Evolutionary conservation across 768 basidiomycete genomes (phyloP).

Genomic region (Tulasnella sp.): DNA sequence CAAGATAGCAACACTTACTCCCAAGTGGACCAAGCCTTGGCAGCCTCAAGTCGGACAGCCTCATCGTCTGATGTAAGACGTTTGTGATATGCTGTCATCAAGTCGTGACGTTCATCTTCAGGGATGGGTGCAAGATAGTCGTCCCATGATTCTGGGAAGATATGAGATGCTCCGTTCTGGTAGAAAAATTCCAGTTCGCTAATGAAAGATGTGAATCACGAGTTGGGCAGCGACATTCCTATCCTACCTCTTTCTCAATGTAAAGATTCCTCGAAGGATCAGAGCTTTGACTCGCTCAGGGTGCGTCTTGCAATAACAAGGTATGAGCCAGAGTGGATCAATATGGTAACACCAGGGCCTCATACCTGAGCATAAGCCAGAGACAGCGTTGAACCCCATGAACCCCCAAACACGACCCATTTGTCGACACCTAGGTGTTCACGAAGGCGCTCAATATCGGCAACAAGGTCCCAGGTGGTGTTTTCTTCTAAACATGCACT

Average conservation of each 20-base stretch:
- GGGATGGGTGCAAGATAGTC: slow-evolving; percentile 73
- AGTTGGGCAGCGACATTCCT: not conserved
- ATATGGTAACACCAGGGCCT: slow-evolving; percentile 9
- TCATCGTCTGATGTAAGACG: slow-evolving; percentile 64
- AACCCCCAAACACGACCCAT: slow-evolving; percentile 93
- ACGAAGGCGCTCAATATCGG: slow-evolving; percentile 74
- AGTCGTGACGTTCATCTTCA: slow-evolving; percentile 60
- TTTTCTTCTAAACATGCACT: slow-evolving; percentile 68
- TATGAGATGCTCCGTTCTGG: slow-evolving; percentile 40
- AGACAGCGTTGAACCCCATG: slow-evolving; percentile 85
- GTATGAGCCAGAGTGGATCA: not conserved
- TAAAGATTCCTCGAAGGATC: slow-evolving; percentile 76
- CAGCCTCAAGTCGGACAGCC: slow-evolving; percentile 48
- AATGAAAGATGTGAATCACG: not conserved
- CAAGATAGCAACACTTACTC: slow-evolving; percentile 42
- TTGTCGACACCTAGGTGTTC: slow-evolving; percentile 62
- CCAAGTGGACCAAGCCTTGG: slow-evolving; percentile 82
- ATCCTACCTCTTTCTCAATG: slow-evolving; percentile 56
- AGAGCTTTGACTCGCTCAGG: slow-evolving; percentile 70
- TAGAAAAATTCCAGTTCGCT: slow-evolving; percentile 87
- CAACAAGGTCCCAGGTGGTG: slow-evolving; percentile 89
- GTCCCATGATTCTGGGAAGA: slow-evolving; percentile 84
- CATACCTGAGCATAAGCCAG: slow-evolving; percentile 72
- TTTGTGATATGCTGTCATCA: slow-evolving; percentile 73
- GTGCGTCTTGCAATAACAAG: slow-evolving; percentile 38